Base-by-base conservation (phyloP, 768 basidiomycete genomes). In the Leucosporidium yakuticum region DNA sequence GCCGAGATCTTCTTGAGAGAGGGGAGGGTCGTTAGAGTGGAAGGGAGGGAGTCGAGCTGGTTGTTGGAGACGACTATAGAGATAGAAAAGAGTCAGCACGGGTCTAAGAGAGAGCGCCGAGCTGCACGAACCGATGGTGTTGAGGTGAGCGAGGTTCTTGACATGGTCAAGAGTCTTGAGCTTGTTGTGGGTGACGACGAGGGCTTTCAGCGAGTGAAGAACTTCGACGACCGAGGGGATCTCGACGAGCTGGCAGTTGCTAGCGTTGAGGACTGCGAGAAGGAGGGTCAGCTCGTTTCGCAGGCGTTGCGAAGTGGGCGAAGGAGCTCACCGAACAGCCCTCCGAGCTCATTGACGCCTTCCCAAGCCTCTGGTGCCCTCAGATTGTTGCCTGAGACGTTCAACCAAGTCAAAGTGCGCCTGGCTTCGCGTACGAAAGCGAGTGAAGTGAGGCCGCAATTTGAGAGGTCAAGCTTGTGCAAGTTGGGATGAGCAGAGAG, bases 1-100 rank as follows among this genome's bases (percentile, higher is more conserved):
- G 73, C 70, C 14, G 71, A 69, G 62, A 75, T 63, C 67, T 75
- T 75, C 60, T 73, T 75, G 57, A 75, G 70, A 12, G 64, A 44
- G 7, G 64, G 62, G 17, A 75, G 67, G 31, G 62, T 67, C 2
- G 62, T 49, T 31, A 73, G 68, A 4, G 71, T 55, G 11, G 65
- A 25, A 4, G 71, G 71, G 47, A 73, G 71, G 12, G 65, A 57
- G 50, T 63, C 63, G 60, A 73, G 62, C 6, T 56, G 20, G 63
- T 73, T 73, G 65, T 73, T 69, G 23, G 71, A 73, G n/a, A 69
- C 71, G 65, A 73, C 71, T 72, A 50, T 1, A 7, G 23, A 19
- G 11, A 19, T 2, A 27, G 0, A 9, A 44, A 15, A 2, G 39
- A 15, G 36, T 44, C n/a, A 59, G 25, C 15, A 23, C 2, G 8